Conservation (phyloP, 2,329 filamentous ascomycete genomes). For the Aspergillus fijiensis region DNA sequence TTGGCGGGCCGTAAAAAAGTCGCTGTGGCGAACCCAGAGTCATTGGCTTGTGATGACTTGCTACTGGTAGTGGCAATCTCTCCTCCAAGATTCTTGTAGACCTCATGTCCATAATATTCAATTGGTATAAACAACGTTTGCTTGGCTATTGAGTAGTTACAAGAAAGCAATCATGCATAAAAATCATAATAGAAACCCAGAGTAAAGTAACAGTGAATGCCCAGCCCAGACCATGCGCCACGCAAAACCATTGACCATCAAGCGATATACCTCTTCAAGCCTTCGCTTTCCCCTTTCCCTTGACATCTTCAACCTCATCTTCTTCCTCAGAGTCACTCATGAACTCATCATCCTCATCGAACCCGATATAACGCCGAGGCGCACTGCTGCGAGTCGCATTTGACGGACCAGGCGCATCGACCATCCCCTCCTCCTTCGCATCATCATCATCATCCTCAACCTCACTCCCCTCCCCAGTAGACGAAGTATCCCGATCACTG, state of each 20-base stretch:
- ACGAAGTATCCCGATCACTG: slow-evolving; percentile 31
- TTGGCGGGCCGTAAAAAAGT: slow-evolving; percentile 18
- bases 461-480: slow-evolving; percentile 25
- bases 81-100: not conserved
- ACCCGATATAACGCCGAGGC: slow-evolving; percentile 45
- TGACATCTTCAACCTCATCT: slow-evolving; percentile 25
- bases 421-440: slow-evolving; percentile 39
- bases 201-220: not conserved
- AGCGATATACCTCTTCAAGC: slow-evolving; percentile 20
- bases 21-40: slow-evolving; percentile 15
- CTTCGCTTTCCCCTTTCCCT: slow-evolving; percentile 40
- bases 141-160: not conserved
- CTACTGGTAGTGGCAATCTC: not conserved
- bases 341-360: slow-evolving; percentile 51
- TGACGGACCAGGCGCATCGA: slow-evolving; percentile 30
- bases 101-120: not conserved
- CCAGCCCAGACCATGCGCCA: slow-evolving; percentile 5
- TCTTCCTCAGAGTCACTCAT: slow-evolving; percentile 46
- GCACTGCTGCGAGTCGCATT: slow-evolving; percentile 28
- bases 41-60: not conserved
- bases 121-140: not conserved
- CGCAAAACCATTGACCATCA: slow-evolving; percentile 4
- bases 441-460: slow-evolving; percentile 39
- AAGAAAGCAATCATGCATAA: not conserved
- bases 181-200: not conserved